A percentile compares a stretch with the other conserved stretches of the same genome.
Conservation (phyloP, 1,139 yeast genomes). For the Suhomyces coccinellae region DNA sequence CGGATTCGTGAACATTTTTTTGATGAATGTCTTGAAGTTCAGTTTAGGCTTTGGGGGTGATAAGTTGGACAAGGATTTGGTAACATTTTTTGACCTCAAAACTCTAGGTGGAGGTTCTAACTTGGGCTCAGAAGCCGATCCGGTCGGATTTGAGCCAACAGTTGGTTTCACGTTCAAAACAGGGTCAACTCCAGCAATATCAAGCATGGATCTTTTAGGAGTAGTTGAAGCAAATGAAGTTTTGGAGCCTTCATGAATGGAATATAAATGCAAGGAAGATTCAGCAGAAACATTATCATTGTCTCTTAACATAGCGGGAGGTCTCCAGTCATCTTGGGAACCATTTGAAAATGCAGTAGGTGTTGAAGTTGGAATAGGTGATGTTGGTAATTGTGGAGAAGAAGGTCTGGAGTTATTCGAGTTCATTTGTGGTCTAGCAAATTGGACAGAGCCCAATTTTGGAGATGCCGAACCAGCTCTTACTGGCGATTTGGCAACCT, state of each 20-base stretch:
- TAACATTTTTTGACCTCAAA: slow-evolving; percentile 7
- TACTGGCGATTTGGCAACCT: slow-evolving; percentile 5
- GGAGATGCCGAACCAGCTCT: slow-evolving; percentile 9
- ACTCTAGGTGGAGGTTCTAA: slow-evolving; percentile 8
- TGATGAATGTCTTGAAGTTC: slow-evolving; percentile 14
- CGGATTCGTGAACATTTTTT: slow-evolving; percentile 8
- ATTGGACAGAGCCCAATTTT: background rate
- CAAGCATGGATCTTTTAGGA: slow-evolving; percentile 19
- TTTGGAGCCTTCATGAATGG: slow-evolving; percentile 12
- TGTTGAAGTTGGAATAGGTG: slow-evolving; percentile 11
- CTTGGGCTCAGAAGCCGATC: slow-evolving; percentile 11
- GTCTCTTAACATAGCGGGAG: slow-evolving; percentile 4
- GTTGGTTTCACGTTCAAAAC: background rate
- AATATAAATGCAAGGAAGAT: slow-evolving; percentile 11
- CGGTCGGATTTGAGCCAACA: slow-evolving; percentile 12
- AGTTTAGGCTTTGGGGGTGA: slow-evolving; percentile 4
- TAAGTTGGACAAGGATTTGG: slow-evolving; percentile 10
- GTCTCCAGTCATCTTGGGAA: slow-evolving; percentile 3
- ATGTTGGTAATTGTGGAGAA: slow-evolving; percentile 1
- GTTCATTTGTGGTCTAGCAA: slow-evolving; percentile 1
- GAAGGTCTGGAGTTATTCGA: background rate
- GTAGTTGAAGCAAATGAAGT: slow-evolving; percentile 2
- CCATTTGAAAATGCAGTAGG: slow-evolving; percentile 8
- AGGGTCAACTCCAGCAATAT: slow-evolving; percentile 12
- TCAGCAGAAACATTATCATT: slow-evolving; percentile 8